Percentiles rank a stretch among this genome's conserved stretches.
phyloP scores from a whole-genome alignment of 495 filamentous ascomycete genomes.

The Lasiosphaeris hirsuta region DNA sequence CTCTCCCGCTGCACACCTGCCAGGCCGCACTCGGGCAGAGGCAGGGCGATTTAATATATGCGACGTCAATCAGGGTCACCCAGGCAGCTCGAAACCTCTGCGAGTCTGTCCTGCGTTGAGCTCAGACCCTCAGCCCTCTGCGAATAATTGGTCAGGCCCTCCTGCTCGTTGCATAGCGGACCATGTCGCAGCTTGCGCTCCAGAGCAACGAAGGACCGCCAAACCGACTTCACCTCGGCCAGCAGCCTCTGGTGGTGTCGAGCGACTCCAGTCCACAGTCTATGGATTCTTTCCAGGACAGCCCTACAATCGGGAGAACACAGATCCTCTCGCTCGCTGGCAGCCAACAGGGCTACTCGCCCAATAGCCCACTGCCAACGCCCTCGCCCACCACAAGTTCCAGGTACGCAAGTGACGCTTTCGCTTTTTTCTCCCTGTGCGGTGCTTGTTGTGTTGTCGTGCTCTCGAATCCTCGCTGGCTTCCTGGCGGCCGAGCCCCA shows the following conservation, averaged over 20 bases:
- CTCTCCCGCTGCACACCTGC: constrained; percentile 7
- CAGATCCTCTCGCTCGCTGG: constrained; percentile 18
- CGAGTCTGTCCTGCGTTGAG: constrained; percentile 37
- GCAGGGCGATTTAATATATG: constrained; percentile 33
- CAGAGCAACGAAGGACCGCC: constrained; percentile 37
- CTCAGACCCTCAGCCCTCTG: constrained; percentile 27
- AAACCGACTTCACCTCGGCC: constrained; percentile 31
- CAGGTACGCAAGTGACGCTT: constrained; percentile 24
- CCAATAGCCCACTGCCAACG: constrained; percentile 27
- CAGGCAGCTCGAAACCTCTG: constrained; percentile 46
- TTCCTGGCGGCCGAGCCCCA: not conserved
- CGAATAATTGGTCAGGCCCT: constrained; percentile 28
- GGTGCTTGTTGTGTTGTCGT: constrained; percentile 4
- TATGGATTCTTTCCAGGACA: constrained; percentile 35
- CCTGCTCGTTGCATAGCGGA: constrained; percentile 29
- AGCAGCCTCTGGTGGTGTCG: constrained; percentile 24
- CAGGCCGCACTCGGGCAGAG: constrained; percentile 13
- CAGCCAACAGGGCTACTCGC: constrained; percentile 13
- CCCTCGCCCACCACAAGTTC: constrained; percentile 19
- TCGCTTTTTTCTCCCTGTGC: constrained; percentile 1
- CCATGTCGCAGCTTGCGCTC: constrained; percentile 48
- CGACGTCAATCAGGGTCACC: constrained; percentile 48
- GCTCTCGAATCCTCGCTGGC: not conserved
- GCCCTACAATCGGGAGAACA: constrained; percentile 37
- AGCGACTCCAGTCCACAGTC: constrained; percentile 16